Evolutionary conservation across 441 rosid species (phyloP), one percentile per base, ranked within the genome.

Genomic region (Flueggea neowawraea): DNA sequence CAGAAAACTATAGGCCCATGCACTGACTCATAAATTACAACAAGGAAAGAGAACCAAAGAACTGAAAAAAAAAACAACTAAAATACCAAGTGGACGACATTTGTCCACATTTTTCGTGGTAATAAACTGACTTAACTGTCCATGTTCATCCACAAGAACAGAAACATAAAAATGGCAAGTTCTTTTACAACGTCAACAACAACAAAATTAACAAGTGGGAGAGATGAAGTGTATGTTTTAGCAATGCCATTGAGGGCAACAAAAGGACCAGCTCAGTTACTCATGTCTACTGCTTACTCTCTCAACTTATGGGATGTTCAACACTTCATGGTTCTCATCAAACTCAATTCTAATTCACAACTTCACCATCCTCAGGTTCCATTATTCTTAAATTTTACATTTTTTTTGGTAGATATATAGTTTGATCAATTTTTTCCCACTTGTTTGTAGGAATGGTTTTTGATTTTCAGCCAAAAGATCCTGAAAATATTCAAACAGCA

Each of bases 381-480:
- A 14, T 33, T 39, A 41, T 11, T 44, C 36, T 47, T 15, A 56
- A 17, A 4, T 4, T 17, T 52, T 12, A 11, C 14, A 36, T 10
- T 31, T 12, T 52, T 28, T 10, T 8, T 4, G 5, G 9, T 15
- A 3, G 10, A 10, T 15, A 53, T 10, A 16, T 12, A 4, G 39
- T 7, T 13, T 56, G 36, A 36, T 31, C 12, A 56, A 32, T 6
- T 31, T 15, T 10, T 55, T 6, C 3, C 58, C 58, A 55, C 5
- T 55, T 17, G 2, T 55, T n/a, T 68, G 54, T 12, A 89, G 94
- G 82, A 65, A 12, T 61, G 44, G 93, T 79, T 63, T 89, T 78
- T 53, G 89, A 87, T 83, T 92, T 87, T 69, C 96, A 89, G 77
- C 96, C 94, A 8, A 69, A 71, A 62, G 87, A 89, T 54, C 94